Percentiles rank a stretch among this genome's conserved stretches.
phyloP scores from a whole-genome alignment of 495 filamentous ascomycete genomes.

The Podospora anserina region DNA sequence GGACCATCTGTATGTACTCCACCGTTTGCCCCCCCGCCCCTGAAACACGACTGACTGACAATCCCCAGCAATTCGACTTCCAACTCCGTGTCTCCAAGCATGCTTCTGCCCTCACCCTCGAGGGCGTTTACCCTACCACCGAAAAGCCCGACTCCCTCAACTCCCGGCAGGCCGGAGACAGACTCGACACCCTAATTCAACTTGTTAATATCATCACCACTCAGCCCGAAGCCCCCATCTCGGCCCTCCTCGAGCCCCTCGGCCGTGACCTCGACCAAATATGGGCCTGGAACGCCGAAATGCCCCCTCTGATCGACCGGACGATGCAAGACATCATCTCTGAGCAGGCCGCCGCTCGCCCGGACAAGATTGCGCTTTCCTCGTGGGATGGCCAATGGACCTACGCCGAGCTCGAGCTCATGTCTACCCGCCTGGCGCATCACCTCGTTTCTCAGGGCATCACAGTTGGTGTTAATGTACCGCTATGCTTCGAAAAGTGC shows the following conservation, averaged over 20 bases:
- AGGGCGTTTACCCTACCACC: constrained; percentile 14
- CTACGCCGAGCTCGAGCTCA: constrained; percentile 50
- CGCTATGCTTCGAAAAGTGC: constrained; percentile 57
- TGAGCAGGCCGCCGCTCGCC: constrained; percentile 28
- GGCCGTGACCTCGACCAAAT: constrained; percentile 32
- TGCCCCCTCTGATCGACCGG: constrained; percentile 35
- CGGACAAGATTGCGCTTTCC: constrained; percentile 34
- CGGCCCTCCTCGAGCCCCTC: constrained; percentile 17
- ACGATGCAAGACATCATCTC: constrained; percentile 44
- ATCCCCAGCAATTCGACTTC: constrained; percentile 15
- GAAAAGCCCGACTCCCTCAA: constrained; percentile 6
- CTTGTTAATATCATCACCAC: constrained; percentile 8
- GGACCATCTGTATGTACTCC: constrained; percentile 8
- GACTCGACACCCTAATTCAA: constrained; percentile 15
- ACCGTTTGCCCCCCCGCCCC: not conserved
- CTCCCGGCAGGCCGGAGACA: constrained; percentile 10
- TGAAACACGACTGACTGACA: not conserved
- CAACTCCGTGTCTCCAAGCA: constrained; percentile 16
- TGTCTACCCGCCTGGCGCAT: constrained; percentile 49
- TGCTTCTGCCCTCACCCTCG: constrained; percentile 12
- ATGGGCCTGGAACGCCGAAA: constrained; percentile 41
- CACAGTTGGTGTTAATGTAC: constrained; percentile 44
- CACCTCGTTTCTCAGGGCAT: constrained; percentile 43
- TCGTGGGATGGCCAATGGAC: constrained; percentile 61
- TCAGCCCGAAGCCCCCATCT: constrained; percentile 7